These are phyloP conservation scores for Trypanosoma platydactyli DNA, from an alignment of 208 protist genomes.

Conservation along the genomic window DNA sequence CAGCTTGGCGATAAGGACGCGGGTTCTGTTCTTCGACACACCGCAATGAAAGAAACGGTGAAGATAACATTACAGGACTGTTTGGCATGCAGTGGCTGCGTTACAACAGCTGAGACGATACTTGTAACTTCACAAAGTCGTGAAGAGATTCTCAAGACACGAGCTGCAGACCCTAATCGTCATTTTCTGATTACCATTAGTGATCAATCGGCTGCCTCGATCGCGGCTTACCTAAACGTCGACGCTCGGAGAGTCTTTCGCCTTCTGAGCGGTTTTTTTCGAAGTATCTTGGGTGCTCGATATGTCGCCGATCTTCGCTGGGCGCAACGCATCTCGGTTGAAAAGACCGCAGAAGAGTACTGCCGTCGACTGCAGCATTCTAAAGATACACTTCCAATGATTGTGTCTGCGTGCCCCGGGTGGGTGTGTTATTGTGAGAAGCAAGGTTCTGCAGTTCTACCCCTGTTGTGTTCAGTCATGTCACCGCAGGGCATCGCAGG, in stretches of 20 bases:
- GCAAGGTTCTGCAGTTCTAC: constrained; percentile 89
- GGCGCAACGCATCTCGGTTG: constrained; percentile 70
- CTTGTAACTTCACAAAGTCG: constrained; percentile 87
- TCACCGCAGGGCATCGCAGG: constrained; percentile 97
- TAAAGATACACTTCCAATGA: constrained; percentile 73
- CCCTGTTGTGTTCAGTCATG: constrained; percentile 93
- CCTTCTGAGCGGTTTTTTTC: constrained; percentile 80
- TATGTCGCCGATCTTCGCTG: constrained; percentile 84
- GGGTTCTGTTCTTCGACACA: constrained; percentile 5
- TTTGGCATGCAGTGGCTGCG: constrained; percentile 94
- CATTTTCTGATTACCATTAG: constrained; percentile 91
- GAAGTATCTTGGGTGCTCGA: constrained; percentile 30
- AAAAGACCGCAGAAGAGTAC: constrained; percentile 87
- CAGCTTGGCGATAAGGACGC: constrained; percentile 5
- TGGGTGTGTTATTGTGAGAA: constrained; percentile 99
- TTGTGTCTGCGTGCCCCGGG: constrained; percentile 95
- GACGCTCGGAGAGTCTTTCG: constrained; percentile 34
- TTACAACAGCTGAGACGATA: constrained; percentile 97
- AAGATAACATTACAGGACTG: constrained; percentile 88
- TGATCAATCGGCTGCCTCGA: constrained; percentile 88
- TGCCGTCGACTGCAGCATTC: constrained; percentile 30
- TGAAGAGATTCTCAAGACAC: constrained; percentile 37
- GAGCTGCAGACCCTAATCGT: constrained; percentile 12
- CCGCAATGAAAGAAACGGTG: constrained; percentile 37
- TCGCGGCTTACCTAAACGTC: constrained; percentile 85